These are phyloP conservation scores for Diaporthe caulivora DNA, from an alignment of 2,329 filamentous ascomycete genomes.

Conservation along the genomic window DNA sequence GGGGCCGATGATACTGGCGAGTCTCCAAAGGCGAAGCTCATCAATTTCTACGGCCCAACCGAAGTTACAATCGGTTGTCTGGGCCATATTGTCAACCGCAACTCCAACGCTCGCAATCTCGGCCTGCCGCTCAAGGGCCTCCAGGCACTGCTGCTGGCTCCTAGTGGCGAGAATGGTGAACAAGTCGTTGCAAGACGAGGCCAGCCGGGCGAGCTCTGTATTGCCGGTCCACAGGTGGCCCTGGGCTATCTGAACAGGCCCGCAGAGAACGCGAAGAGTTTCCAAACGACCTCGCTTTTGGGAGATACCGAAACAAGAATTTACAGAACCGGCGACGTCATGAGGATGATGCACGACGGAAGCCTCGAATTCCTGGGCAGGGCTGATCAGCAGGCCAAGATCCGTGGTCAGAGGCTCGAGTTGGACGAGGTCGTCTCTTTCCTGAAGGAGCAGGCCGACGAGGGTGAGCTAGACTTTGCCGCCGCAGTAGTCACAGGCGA, in stretches of 20 bases:
- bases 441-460: slow-evolving; percentile 31
- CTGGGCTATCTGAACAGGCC: slow-evolving; percentile 37
- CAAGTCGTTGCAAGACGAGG: slow-evolving; percentile 23
- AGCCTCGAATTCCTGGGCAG: slow-evolving; percentile 42
- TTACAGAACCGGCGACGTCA: slow-evolving; percentile 43
- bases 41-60: slow-evolving; percentile 36
- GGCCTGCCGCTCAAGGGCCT: slow-evolving; percentile 28
- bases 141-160: slow-evolving; percentile 20
- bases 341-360: slow-evolving; percentile 38
- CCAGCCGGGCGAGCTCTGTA: slow-evolving; percentile 31
- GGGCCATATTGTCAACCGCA: slow-evolving; percentile 49
- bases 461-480: slow-evolving; percentile 39
- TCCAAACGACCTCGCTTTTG: slow-evolving; percentile 30
- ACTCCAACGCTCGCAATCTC: slow-evolving; percentile 47
- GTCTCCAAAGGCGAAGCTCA: slow-evolving; percentile 1
- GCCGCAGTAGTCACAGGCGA: slow-evolving; percentile 31
- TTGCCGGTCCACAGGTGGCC: slow-evolving; percentile 41
- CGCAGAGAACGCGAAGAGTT: slow-evolving; percentile 37
- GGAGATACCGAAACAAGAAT: slow-evolving; percentile 20
- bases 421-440: slow-evolving; percentile 39
- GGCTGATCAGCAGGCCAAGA: slow-evolving; percentile 39
- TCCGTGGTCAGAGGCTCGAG: slow-evolving; percentile 39
- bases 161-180: not conserved
- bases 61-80: slow-evolving; percentile 41
- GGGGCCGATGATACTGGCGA: not conserved